Base-by-base conservation (phyloP, 768 basidiomycete genomes). In the Mycena polygramma region DNA sequence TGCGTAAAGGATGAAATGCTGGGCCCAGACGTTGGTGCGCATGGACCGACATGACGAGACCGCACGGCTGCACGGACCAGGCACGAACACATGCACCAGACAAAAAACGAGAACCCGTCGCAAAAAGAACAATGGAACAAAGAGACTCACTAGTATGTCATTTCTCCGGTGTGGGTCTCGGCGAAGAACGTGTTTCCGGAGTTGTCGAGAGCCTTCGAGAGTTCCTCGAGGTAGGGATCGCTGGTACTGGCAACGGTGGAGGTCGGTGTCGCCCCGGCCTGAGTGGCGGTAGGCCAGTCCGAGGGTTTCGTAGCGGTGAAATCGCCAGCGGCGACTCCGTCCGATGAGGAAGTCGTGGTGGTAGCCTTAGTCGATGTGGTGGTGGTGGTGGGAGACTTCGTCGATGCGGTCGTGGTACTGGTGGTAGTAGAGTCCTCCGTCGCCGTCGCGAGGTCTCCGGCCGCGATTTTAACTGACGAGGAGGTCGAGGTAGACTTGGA, bases 121-220 rank as follows among this genome's bases (percentile, higher is more conserved):
- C 30, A 30, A 30, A 30, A 30, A 19, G 3, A 14, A 49, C 48
- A 26, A 30, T 24, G 20, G 45, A 39, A 51, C 20, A 57, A 61
- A 26, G 62, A 36, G 11, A 77, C 79, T 68, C 57, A 80, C 79
- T 80, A 80, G 67, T 78, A 80, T 8, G 79, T 80, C 79, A 80
- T 80, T 22, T 77, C 68, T 15, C 79, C 79, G 2, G 53, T 70
- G 57, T 80, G 75, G n/a, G 74, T 71, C 3, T 58, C 7, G 24
- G 73, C 79, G 70, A 76, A 80, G 9, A 69, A 36, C 2, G 20
- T 6, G 57, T 80, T 78, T 26, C 64, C 57, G 10, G 74, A 69
- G 64, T 80, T 78, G 70, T 80, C 74, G 39, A 74, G 75, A 20
- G 78, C 66, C 58, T 80, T 75, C 26, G 78, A 79, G 45, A 80